A percentile compares a stretch with the other conserved stretches of the same genome.
Conservation (phyloP, 495 filamentous ascomycete species). For the Tuber indicum region DNA sequence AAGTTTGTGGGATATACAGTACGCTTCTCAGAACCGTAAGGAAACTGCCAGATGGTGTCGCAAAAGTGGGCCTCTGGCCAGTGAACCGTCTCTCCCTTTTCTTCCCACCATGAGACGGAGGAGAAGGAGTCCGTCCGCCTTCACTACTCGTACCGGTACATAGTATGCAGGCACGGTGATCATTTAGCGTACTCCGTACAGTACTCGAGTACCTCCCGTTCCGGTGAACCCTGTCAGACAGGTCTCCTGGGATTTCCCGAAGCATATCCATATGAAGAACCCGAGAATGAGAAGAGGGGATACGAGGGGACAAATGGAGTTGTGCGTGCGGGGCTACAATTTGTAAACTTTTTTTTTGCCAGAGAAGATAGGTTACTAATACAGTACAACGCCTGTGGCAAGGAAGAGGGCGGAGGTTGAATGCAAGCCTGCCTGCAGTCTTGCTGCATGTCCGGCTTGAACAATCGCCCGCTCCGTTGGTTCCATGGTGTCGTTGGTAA, state of each 20-base stretch:
- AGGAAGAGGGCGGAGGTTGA: constrained; percentile 22
- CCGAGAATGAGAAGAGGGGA: not conserved
- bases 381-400: not conserved
- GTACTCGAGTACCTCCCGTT: constrained; percentile 17
- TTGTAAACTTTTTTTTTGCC: not conserved
- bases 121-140: constrained; percentile 23
- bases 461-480: constrained; percentile 5
- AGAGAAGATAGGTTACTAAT: constrained; percentile 7
- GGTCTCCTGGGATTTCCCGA: not conserved
- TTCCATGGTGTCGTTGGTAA: constrained; percentile 2
- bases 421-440: constrained; percentile 24
- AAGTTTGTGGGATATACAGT: not conserved
- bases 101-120: constrained; percentile 7
- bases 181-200: constrained; percentile 6
- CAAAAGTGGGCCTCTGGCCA: not conserved
- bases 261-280: constrained; percentile 1
- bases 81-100: constrained; percentile 1
- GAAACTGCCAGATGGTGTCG: not conserved
- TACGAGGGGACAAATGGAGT: not conserved
- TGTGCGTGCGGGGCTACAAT: not conserved
- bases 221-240: constrained; percentile 16
- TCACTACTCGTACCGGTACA: not conserved
- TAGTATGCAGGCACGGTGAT: constrained; percentile 36
- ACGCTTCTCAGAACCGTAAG: not conserved
- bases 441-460: constrained; percentile 30